Evolutionary conservation across 2,329 filamentous ascomycete species (phyloP).

Genomic region (Curvularia sp.): DNA sequence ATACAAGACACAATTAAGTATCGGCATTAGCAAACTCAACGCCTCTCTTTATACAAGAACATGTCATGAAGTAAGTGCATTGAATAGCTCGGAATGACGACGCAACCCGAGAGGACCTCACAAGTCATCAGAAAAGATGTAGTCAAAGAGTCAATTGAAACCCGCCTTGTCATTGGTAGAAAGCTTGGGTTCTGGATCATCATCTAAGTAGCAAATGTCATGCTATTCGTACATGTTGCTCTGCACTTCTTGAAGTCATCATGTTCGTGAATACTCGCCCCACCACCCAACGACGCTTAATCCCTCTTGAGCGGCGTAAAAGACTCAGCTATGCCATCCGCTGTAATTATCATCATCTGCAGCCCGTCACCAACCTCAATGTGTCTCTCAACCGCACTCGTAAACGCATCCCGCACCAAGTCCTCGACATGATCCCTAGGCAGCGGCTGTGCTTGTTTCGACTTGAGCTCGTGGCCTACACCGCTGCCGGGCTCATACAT

Average conservation of each 20-base stretch:
- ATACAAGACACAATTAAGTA: not conserved
- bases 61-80: not conserved
- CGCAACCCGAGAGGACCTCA: not conserved
- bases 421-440: slow-evolving; percentile 77
- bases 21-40: not conserved
- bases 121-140: not conserved
- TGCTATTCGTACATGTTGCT: slow-evolving; percentile 31
- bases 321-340: slow-evolving; percentile 85
- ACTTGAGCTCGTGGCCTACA: slow-evolving; percentile 78
- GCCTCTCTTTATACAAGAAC: no score
- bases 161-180: slow-evolving; percentile 7
- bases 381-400: slow-evolving; percentile 96
- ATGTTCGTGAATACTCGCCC: slow-evolving; percentile 42
- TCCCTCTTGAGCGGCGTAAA: slow-evolving; percentile 78
- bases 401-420: slow-evolving; percentile 95
- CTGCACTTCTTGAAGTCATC: slow-evolving; percentile 39
- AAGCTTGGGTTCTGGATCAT: slow-evolving; percentile 1
- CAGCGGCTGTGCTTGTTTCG: slow-evolving; percentile 72
- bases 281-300: slow-evolving; percentile 20
- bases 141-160: not conserved
- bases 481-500: slow-evolving; percentile 91
- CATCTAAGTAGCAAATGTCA: slow-evolving; percentile 14
- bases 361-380: slow-evolving; percentile 97
- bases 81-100: no score
- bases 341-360: slow-evolving; percentile 93